These are phyloP conservation scores for Rhynchosporium agropyri DNA, from an alignment of 2,329 filamentous ascomycete genomes.

Conservation along the genomic window DNA sequence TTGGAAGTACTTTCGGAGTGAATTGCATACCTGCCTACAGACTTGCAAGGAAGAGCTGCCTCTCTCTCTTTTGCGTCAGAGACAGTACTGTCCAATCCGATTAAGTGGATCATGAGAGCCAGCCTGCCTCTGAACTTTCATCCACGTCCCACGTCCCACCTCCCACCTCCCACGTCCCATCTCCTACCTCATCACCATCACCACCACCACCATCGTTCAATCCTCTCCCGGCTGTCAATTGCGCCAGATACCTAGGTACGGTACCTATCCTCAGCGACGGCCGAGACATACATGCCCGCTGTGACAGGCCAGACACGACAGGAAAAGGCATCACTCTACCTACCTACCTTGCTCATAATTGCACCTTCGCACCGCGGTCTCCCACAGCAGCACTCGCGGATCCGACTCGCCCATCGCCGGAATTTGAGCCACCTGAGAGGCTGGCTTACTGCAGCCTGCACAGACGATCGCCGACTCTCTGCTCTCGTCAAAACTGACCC, in stretches of 20 bases:
- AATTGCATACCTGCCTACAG: no score
- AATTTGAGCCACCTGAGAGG: constrained; percentile 20
- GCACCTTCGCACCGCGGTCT: constrained; percentile 2
- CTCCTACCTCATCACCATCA: background rate
- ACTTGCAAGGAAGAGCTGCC: no score
- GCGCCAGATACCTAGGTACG: constrained; percentile 13
- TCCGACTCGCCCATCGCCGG: constrained; percentile 16
- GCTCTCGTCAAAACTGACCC: background rate
- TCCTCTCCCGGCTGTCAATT: background rate
- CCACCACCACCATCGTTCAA: background rate
- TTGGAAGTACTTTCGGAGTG: background rate
- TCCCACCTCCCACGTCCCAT: background rate
- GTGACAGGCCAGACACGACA: constrained; percentile 13
- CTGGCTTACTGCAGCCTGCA: constrained; percentile 30
- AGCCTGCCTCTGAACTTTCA: background rate
- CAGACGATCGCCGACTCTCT: constrained; percentile 22
- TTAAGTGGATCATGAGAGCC: background rate
- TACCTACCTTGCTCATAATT: background rate
- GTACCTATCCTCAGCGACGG: background rate
- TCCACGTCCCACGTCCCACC: background rate
- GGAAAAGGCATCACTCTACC: background rate
- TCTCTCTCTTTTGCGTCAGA: constrained; percentile 7
- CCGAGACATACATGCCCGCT: constrained; percentile 15
- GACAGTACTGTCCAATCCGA: constrained; percentile 3
- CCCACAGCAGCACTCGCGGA: constrained; percentile 8